Percentiles rank a stretch among this genome's conserved stretches.
phyloP scores from a whole-genome alignment of 441 rosid genomes.

The Croton setiger region DNA sequence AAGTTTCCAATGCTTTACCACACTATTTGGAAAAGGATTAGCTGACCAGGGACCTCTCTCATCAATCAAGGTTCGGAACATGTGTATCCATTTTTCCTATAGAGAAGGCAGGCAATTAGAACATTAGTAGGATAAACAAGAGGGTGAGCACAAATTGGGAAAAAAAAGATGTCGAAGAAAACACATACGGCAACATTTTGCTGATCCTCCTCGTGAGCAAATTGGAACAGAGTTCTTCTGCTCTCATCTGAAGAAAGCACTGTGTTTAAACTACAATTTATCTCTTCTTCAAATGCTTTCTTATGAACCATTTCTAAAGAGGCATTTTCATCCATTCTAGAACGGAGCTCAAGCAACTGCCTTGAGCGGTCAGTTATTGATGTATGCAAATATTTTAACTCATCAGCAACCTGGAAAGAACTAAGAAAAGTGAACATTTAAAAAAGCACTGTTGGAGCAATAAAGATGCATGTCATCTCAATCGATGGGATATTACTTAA shows the following conservation, averaged over 20 bases:
- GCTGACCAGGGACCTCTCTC: conserved; percentile 99
- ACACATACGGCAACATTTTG: conserved; percentile 81
- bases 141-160: not conserved
- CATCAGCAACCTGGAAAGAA: conserved; percentile 64
- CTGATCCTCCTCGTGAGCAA: conserved; percentile 74
- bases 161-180: conserved; percentile 13
- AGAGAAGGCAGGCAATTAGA: conserved; percentile 17
- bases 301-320: conserved; percentile 51
- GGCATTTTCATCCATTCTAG: conserved; percentile 60
- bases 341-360: conserved; percentile 69
- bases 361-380: conserved; percentile 64
- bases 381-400: conserved; percentile 69
- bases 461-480: not conserved
- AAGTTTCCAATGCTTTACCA: conserved; percentile 83
- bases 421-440: conserved; percentile 7
- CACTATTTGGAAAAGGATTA: conserved; percentile 83
- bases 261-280: conserved; percentile 50
- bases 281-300: conserved; percentile 83
- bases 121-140: conserved; percentile 11
- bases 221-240: conserved; percentile 71
- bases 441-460: not conserved
- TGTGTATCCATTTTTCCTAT: conserved; percentile 96
- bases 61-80: conserved; percentile 93
- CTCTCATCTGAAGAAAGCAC: conserved; percentile 81
- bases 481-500: not conserved